phyloP scores from a whole-genome alignment of 768 basidiomycete genomes.

The Cytidiella melzeri region DNA sequence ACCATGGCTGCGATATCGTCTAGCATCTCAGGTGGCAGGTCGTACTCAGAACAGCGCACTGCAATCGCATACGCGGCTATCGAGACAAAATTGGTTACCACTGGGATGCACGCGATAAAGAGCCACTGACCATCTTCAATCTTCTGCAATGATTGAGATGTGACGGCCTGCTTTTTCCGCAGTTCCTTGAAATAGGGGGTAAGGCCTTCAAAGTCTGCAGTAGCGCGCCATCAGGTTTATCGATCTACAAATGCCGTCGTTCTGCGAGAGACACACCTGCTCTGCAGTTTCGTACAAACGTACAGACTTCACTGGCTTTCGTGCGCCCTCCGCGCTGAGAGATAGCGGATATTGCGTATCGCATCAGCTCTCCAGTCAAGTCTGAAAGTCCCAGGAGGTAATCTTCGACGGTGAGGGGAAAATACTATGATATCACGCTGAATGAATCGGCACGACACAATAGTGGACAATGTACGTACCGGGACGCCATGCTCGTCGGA shows the following conservation, averaged over 20 bases:
- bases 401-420: slow-evolving; percentile 71
- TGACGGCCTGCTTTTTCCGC: slow-evolving; percentile 83
- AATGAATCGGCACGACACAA: too few relatives aligned
- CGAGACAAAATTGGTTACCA: not conserved
- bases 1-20: slow-evolving; percentile 50
- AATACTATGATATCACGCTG: slow-evolving; percentile 43
- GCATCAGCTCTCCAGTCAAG: slow-evolving; percentile 95
- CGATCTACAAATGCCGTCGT: not conserved
- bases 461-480: slow-evolving; percentile 45
- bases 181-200: slow-evolving; percentile 67
- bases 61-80: slow-evolving; percentile 69
- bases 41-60: slow-evolving; percentile 69
- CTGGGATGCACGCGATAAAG: not conserved
- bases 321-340: slow-evolving; percentile 56
- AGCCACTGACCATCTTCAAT: slow-evolving; percentile 80
- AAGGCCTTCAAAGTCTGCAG: slow-evolving; percentile 71
- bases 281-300: slow-evolving; percentile 70
- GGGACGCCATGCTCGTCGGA: slow-evolving; percentile 53
- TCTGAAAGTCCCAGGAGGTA: slow-evolving; percentile 92
- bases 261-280: slow-evolving; percentile 39
- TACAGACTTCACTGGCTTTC: slow-evolving; percentile 57
- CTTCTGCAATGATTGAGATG: slow-evolving; percentile 83
- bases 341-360: slow-evolving; percentile 84
- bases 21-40: slow-evolving; percentile 58
- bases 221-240: not conserved